phyloP scores from a whole-genome alignment of 768 basidiomycete genomes.

The Tricholoma flavovirens region DNA sequence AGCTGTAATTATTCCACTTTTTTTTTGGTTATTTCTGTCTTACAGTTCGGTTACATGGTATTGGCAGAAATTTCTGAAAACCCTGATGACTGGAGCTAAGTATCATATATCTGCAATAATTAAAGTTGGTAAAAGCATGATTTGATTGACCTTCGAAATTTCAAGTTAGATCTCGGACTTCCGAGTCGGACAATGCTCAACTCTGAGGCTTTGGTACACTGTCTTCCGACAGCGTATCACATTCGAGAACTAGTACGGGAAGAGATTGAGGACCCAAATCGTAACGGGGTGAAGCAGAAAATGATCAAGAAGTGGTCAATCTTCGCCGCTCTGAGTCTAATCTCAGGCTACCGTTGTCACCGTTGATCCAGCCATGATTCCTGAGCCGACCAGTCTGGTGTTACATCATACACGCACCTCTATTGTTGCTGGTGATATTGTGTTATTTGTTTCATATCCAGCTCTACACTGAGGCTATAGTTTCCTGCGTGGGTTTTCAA shows the following conservation, averaged over 20 bases:
- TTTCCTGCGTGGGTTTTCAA: neutral
- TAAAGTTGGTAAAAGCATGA: too few relatives aligned
- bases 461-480: neutral
- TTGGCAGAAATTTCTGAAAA: too few relatives aligned
- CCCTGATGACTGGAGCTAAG: too few relatives aligned
- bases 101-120: too few relatives aligned
- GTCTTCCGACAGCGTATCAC: neutral
- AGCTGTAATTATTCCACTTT: too few relatives aligned
- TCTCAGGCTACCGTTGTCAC: neutral
- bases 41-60: too few relatives aligned
- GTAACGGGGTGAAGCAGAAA: neutral
- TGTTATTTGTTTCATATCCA: too few relatives aligned
- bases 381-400: neutral
- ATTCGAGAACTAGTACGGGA: neutral
- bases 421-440: neutral
- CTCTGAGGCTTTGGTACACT: neutral
- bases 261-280: neutral
- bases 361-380: neutral
- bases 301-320: neutral
- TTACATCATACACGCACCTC: neutral
- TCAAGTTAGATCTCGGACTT: neutral
- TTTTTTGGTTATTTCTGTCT: too few relatives aligned
- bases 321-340: too few relatives aligned
- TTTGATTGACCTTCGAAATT: too few relatives aligned
- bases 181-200: too few relatives aligned